Evolutionary conservation across 2,329 filamentous ascomycete genomes (phyloP).

Genomic region (Elsinoe necatrix): DNA sequence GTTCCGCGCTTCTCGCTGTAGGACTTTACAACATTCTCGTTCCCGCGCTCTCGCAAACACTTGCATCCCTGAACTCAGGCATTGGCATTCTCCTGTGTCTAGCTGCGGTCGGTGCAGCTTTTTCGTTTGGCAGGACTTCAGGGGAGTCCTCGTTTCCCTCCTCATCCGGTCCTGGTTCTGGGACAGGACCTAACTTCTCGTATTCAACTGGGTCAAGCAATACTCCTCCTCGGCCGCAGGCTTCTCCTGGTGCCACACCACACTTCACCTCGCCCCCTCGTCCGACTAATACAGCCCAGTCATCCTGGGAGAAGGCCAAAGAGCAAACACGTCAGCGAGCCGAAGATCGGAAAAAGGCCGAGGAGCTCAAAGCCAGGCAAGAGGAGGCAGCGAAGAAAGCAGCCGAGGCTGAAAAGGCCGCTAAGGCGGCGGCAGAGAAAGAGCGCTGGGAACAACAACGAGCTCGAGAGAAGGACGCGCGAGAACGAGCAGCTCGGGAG

Average conservation of each 20-base stretch:
- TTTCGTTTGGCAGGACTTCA: constrained; percentile 63
- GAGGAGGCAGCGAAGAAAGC: constrained; percentile 48
- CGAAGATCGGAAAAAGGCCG: constrained; percentile 51
- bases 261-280: constrained; percentile 19
- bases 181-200: constrained; percentile 14
- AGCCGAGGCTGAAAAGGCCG: constrained; percentile 40
- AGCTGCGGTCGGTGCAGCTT: constrained; percentile 63
- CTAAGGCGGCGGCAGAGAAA: constrained; percentile 41
- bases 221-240: constrained; percentile 15
- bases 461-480: constrained; percentile 40
- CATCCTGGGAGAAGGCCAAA: constrained; percentile 57
- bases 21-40: constrained; percentile 64
- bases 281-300: constrained; percentile 19
- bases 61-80: constrained; percentile 42
- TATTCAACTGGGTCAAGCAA: constrained; percentile 18
- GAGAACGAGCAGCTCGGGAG: constrained; percentile 42
- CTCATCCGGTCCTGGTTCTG: constrained; percentile 8
- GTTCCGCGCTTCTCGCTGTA: constrained; percentile 63
- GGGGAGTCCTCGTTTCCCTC: constrained; percentile 21
- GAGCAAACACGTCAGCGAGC: constrained; percentile 58
- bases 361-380: constrained; percentile 49
- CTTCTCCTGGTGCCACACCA: constrained; percentile 16
- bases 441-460: constrained; percentile 45
- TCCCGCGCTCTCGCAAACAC: constrained; percentile 67
- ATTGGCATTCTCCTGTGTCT: constrained; percentile 65